These are phyloP conservation scores for Haematococcus lacustris DNA, from an alignment of 139 green algal genomes.

Conservation along the genomic window DNA sequence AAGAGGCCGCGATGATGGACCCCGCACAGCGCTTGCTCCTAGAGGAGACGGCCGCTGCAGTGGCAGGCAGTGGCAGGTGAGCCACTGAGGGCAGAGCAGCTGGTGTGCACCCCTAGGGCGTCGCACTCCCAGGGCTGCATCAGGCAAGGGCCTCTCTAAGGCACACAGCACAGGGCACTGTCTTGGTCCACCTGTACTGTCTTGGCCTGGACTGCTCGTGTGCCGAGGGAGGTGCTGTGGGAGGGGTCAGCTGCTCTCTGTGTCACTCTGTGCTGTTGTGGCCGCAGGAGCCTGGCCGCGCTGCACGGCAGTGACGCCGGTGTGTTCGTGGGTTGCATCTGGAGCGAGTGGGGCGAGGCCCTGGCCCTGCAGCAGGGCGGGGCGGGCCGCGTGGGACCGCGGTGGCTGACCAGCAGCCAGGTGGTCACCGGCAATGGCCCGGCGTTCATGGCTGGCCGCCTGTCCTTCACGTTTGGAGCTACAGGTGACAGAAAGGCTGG, in stretches of 20 bases:
- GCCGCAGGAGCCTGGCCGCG: not conserved
- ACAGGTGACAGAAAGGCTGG: constrained; percentile 26
- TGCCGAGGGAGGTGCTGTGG: too few relatives aligned
- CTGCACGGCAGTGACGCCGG: constrained; percentile 10
- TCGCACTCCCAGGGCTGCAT: too few relatives aligned
- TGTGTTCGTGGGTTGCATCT: constrained; percentile 66
- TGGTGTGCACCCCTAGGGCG: too few relatives aligned
- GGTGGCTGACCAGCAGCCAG: constrained; percentile 17
- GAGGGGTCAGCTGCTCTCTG: too few relatives aligned
- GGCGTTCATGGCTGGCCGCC: constrained; percentile 68
- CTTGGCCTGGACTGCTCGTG: too few relatives aligned
- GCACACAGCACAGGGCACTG: too few relatives aligned
- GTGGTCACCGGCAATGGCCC: constrained; percentile 63
- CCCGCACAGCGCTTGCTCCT: constrained; percentile 72
- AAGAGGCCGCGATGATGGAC: constrained; percentile 69
- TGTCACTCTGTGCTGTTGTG: too few relatives aligned
- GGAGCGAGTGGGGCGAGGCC: constrained; percentile 54
- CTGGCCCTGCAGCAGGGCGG: constrained; percentile 19
- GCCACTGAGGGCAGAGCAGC: too few relatives aligned
- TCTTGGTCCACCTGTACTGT: too few relatives aligned
- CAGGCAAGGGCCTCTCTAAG: too few relatives aligned
- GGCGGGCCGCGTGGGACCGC: not conserved
- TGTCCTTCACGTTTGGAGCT: constrained; percentile 77
- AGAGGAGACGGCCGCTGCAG: constrained; percentile 44
- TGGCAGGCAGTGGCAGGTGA: constrained; percentile 35